Evolutionary conservation across 352 stramenopile genomes (phyloP), one percentile per base, ranked within the genome.

Genomic region (Pythium grandisporangium): DNA sequence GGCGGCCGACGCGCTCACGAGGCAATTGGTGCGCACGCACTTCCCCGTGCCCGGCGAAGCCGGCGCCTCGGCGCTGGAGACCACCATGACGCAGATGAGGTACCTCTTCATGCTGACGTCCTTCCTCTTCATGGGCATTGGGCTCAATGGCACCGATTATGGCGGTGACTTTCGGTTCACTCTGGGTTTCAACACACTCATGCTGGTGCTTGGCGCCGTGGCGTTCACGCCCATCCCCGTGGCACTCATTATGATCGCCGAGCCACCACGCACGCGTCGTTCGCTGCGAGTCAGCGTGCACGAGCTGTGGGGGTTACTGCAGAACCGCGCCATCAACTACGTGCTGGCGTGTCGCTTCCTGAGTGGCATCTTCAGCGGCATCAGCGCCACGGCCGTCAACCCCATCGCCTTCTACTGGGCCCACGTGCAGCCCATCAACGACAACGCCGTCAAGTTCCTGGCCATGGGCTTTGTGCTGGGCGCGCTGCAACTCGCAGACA

Each of bases 141-240:
- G 49, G 7, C 64, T 93, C 30, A 86, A 84, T 57, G 64, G 67
- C 30, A 37, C 37, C 10, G 42, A 57, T 19, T 88, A 88, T 45
- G 72, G 70, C 26, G 76, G 70, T 17, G 61, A 50, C 12, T 83
- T 83, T 29, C 51, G 61, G 42, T 81, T 71, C 47, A 35, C 71
- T 29, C 48, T 84, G 30, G 21, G 34, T 40, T 81, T 66, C 55
- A 74, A 61, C 5, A 33, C 67, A 35, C 26, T 76, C 27, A 82
- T 82, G 69, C 34, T 73, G 22, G 37, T 64, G 26, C 27, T 66
- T 22, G 54, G 49, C 12, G 61, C 45, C 40, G 34, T 51, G 17
- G 61, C 36, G 51, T 48, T 38, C 27, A 48, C 42, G 32, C 74
- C 45, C 39, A 70, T 56, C 12, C 74, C 41, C 17, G 66, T 49